Evolutionary conservation across 225 moss, liverwort and hornwort genomes (phyloP).

Genomic region (Anthoceros angustus): DNA sequence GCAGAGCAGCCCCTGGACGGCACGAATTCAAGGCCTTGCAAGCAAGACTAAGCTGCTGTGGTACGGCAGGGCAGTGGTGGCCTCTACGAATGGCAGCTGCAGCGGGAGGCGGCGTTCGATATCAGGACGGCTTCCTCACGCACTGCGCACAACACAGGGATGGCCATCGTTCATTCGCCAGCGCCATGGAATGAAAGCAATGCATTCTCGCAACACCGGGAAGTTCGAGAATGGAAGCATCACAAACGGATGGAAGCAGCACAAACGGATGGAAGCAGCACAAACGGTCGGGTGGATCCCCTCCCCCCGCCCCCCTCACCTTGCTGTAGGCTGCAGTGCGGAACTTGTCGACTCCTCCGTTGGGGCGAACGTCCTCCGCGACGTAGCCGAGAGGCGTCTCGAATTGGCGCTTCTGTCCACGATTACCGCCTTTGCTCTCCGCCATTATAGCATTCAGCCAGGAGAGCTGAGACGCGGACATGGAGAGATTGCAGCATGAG

Average conservation of each 20-base stretch:
- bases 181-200: neutral
- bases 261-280: no score
- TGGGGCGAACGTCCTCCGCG: slow-evolving; percentile 97
- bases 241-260: no score
- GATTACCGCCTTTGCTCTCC: slow-evolving; percentile 70
- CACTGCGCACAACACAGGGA: slow-evolving; percentile 83
- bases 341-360: slow-evolving; percentile 96
- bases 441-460: slow-evolving; percentile 92
- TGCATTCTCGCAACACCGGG: no score
- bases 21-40: no score
- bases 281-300: no score
- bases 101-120: slow-evolving; percentile 20
- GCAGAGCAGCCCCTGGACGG: no score
- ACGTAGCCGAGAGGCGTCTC: slow-evolving; percentile 91
- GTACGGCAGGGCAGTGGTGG: neutral
- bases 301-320: slow-evolving; percentile 33
- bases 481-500: no score
- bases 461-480: neutral
- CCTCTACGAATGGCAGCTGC: no score
- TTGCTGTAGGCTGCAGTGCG: slow-evolving; percentile 88
- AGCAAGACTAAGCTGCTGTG: no score
- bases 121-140: slow-evolving; percentile 99
- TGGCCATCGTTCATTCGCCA: no score
- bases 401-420: slow-evolving; percentile 54
- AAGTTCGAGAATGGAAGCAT: no score